phyloP scores from a whole-genome alignment of 208 protist species.

The Balamuthia mandrillaris region DNA sequence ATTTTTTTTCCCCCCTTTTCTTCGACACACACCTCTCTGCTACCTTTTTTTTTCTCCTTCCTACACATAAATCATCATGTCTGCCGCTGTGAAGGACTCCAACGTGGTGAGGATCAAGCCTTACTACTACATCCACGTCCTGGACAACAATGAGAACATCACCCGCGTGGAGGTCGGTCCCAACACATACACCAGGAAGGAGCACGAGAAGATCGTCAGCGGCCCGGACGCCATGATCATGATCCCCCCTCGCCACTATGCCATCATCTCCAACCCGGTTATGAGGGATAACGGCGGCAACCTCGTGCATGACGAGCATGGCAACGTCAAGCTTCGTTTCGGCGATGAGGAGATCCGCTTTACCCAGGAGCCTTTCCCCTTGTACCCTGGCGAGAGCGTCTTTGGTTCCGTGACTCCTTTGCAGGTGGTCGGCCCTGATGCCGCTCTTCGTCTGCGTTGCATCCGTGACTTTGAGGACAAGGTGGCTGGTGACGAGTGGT shows the following conservation, averaged over 20 bases:
- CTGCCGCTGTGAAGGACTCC: too few species aligned
- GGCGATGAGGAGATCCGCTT: conserved; percentile 86
- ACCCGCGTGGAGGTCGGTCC: conserved; percentile 76
- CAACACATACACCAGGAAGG: conserved; percentile 76
- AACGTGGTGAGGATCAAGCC: conserved; percentile 86
- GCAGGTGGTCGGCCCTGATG: conserved; percentile 53
- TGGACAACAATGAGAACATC: conserved; percentile 86
- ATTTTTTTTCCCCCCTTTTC: neutral
- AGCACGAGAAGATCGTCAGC: conserved; percentile 83
- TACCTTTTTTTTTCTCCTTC: neutral
- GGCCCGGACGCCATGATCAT: conserved; percentile 77
- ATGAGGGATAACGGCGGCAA: conserved; percentile 55
- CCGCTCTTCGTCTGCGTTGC: conserved; percentile 64
- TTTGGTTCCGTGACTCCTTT: conserved; percentile 52
- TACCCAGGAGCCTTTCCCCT: conserved; percentile 74
- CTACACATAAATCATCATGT: neutral
- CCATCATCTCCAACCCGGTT: conserved; percentile 81
- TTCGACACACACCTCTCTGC: neutral
- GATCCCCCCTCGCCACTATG: conserved; percentile 84
- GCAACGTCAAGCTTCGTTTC: conserved; percentile 80
- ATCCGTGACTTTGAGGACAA: conserved; percentile 65
- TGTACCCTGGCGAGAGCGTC: conserved; percentile 75
- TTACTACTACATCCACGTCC: conserved; percentile 86
- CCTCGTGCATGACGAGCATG: conserved; percentile 66
- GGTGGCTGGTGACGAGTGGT: conserved; percentile 75